These are phyloP conservation scores for Xanthoceras sorbifolium DNA, from an alignment of 345 rosid genomes.

Conservation along the genomic window DNA sequence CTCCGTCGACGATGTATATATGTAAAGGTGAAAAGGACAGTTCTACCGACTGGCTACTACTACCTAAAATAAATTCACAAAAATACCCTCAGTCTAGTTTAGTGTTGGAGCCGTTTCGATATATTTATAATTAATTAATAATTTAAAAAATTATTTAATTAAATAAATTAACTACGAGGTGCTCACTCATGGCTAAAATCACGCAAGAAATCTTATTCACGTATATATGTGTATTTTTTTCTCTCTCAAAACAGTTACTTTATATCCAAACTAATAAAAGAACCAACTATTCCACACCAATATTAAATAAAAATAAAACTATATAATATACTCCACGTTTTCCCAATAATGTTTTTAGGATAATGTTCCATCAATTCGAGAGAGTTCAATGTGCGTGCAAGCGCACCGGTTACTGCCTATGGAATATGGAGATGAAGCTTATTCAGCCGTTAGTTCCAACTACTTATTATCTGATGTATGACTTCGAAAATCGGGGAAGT, in stretches of 20 bases:
- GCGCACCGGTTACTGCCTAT: neutral
- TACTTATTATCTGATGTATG: neutral
- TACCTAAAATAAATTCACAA: too few species aligned
- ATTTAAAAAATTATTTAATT: too few species aligned
- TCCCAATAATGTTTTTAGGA: neutral
- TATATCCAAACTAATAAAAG: neutral
- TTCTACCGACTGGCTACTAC: neutral
- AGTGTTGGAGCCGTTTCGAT: too few species aligned
- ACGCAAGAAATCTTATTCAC: neutral
- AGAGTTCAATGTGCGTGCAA: neutral
- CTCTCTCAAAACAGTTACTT: neutral
- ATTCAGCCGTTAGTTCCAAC: neutral
- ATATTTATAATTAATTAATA: too few species aligned
- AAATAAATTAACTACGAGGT: neutral
- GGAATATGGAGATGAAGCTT: neutral
- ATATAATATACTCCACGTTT: neutral
- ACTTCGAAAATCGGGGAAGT: neutral
- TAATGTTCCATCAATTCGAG: neutral
- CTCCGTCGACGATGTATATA: too few species aligned
- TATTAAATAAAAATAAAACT: neutral
- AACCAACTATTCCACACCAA: neutral
- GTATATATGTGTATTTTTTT: too few species aligned
- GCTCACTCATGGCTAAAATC: neutral
- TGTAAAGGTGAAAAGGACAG: neutral
- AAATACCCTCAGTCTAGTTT: too few species aligned